Conservation (phyloP, 2,329 filamentous ascomycete species). For the Balansia obtecta region DNA sequence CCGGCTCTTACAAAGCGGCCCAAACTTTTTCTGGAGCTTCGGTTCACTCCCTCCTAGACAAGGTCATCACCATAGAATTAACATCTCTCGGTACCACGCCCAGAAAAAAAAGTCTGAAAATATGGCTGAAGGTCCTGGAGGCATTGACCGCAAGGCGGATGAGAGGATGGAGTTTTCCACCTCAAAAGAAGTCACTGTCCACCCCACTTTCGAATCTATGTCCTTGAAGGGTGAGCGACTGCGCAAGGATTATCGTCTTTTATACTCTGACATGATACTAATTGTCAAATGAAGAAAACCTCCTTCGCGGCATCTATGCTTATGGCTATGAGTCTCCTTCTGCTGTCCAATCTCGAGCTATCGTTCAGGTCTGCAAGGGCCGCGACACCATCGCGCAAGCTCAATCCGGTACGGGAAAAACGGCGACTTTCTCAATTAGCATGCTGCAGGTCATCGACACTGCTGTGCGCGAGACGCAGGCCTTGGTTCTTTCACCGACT, state of each 20-base stretch:
- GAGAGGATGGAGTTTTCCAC: conserved; percentile 97
- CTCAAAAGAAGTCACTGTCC: conserved; percentile 93
- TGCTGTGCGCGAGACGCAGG: conserved; percentile 83
- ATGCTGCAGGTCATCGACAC: conserved; percentile 95
- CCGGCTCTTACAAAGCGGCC: conserved; percentile 12
- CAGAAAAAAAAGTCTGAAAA: conserved; percentile 19
- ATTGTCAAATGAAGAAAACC: conserved; percentile 50
- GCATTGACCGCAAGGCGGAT: conserved; percentile 82
- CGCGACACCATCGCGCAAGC: conserved; percentile 98
- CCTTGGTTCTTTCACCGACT: conserved; percentile 87
- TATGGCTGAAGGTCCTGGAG: conserved; percentile 73
- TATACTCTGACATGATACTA: not conserved
- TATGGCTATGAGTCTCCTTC: conserved; percentile 98
- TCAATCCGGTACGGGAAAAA: conserved; percentile 94
- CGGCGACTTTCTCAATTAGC: conserved; percentile 90
- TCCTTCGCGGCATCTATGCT: conserved; percentile 92
- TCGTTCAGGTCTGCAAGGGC: conserved; percentile 97
- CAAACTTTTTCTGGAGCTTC: conserved; percentile 17
- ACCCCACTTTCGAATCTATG: conserved; percentile 91
- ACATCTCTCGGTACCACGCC: not conserved
- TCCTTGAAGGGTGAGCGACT: conserved; percentile 60
- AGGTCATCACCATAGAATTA: not conserved
- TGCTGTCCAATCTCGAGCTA: conserved; percentile 92
- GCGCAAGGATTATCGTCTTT: not conserved
- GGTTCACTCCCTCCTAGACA: not conserved